Conservation (phyloP, 768 basidiomycete species). For the Fibroporia radiculosa region DNA sequence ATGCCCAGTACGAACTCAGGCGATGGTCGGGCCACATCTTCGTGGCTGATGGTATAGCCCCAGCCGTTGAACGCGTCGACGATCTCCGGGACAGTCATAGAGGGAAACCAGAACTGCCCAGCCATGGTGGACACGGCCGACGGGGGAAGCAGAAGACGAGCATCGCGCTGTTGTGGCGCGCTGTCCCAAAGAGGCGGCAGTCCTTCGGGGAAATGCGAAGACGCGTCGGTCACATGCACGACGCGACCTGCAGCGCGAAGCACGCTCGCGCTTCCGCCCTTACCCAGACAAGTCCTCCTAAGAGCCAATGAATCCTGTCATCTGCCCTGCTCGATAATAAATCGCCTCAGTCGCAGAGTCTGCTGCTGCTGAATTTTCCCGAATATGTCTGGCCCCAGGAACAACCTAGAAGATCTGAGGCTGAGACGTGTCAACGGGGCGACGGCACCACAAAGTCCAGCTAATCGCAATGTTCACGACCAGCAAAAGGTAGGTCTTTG, state of each 20-base stretch:
- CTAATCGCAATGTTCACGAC: not conserved
- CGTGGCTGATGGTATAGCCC: constrained; percentile 57
- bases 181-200: too few relatives aligned
- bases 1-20: constrained; percentile 65
- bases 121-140: too few relatives aligned
- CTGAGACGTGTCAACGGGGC: constrained; percentile 4
- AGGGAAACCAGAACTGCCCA: constrained; percentile 50
- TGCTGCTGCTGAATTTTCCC: not conserved
- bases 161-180: too few relatives aligned
- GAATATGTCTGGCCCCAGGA: constrained; percentile 13
- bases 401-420: constrained; percentile 16
- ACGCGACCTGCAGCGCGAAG: constrained; percentile 8
- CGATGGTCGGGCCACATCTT: constrained; percentile 61
- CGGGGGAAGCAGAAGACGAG: too few relatives aligned
- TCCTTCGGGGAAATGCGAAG: constrained; percentile 4
- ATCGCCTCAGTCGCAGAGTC: not conserved
- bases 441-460: not conserved
- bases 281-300: too few relatives aligned
- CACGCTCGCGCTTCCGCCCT: too few relatives aligned
- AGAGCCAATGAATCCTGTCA: too few relatives aligned
- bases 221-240: constrained; percentile 5
- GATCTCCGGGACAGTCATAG: constrained; percentile 58
- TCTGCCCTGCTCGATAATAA: too few relatives aligned
- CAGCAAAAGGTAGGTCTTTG: not conserved
- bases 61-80: constrained; percentile 57